Evolutionary conservation across 495 filamentous ascomycete genomes (phyloP), one percentile per base, ranked within the genome.

Genomic region (Halenospora varia): DNA sequence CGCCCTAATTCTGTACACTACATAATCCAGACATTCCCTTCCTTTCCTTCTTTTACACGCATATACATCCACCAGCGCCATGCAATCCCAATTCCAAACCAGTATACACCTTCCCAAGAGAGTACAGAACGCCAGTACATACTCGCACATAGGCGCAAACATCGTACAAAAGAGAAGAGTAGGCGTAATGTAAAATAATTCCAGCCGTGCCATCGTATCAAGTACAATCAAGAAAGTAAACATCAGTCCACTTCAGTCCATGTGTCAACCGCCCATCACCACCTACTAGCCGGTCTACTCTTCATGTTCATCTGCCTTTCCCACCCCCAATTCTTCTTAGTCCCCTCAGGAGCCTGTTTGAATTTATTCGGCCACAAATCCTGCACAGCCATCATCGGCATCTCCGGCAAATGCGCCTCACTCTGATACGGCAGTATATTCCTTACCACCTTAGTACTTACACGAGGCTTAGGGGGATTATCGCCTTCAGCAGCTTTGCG

Each of bases 401-500:
- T 47, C 18, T 61, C 59, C 13, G 62, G 46, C 19, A 64, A 22
- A n/a, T 64, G 47, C 6, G 62, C 18, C 0, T 54, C 17, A 19
- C 54, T 18, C 17, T 65, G 59, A 45, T 65, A 65, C 0, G 55
- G 59, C 3, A 62, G 25, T 10, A 64, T 45, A 19, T 29, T 48
- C 20, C 62, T n/a, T 10, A 19, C 10, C n/a, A 20, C 8, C 25
- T 53, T 53, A 9, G 17, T 53, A n/a, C 18, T 39, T 2, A 51
- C 44, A 18, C 51, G 25, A 9, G 49, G 41, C 26, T 64, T 64
- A 1, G 53, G 56, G n/a, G 59, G 59, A 2, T 39, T 11, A 19
- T 56, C 52, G 40, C 19, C 58, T 23, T 46, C 53, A 1, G 48
- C 55, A 8, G 48, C 15, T 56, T 71, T 73, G 29, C 67, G 70